Conservation (phyloP, 2,329 filamentous ascomycete genomes). For the Sporothrix luriei region DNA sequence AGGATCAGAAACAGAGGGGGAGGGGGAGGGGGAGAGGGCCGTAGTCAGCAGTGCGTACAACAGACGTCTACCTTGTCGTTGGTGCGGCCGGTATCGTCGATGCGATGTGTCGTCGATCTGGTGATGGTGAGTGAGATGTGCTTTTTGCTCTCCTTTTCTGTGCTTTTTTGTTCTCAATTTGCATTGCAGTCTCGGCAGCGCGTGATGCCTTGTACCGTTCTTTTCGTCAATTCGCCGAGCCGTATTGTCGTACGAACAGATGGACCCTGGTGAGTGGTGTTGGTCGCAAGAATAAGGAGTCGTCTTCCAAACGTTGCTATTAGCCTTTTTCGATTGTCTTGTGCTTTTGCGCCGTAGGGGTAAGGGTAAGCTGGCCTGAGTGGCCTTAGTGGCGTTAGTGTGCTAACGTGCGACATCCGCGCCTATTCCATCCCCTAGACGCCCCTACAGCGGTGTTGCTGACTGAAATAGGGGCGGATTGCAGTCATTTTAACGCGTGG, state of each 20-base stretch:
- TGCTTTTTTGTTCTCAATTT: neutral
- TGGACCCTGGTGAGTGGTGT: neutral
- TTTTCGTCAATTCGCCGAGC: neutral
- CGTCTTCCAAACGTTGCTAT: neutral
- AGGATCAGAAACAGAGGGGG: no score
- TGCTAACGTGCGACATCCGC: neutral
- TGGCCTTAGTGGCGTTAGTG: constrained; percentile 8
- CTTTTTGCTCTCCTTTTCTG: no score
- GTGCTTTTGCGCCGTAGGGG: constrained; percentile 8
- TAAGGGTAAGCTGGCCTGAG: no score
- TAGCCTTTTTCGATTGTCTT: constrained; percentile 6
- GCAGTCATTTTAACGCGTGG: constrained; percentile 20
- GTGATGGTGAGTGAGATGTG: neutral
- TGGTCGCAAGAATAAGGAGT: neutral
- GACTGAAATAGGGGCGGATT: constrained; percentile 12
- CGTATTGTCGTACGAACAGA: neutral
- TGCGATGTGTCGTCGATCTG: neutral
- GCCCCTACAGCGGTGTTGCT: neutral
- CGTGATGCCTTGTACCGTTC: neutral
- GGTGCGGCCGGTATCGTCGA: neutral
- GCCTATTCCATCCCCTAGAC: neutral
- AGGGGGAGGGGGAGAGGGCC: neutral
- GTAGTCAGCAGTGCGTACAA: neutral
- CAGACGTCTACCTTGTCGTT: neutral
- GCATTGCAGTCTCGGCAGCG: neutral